Conservation (phyloP, 257 asterid species). For the Buddleja alternifolia region DNA sequence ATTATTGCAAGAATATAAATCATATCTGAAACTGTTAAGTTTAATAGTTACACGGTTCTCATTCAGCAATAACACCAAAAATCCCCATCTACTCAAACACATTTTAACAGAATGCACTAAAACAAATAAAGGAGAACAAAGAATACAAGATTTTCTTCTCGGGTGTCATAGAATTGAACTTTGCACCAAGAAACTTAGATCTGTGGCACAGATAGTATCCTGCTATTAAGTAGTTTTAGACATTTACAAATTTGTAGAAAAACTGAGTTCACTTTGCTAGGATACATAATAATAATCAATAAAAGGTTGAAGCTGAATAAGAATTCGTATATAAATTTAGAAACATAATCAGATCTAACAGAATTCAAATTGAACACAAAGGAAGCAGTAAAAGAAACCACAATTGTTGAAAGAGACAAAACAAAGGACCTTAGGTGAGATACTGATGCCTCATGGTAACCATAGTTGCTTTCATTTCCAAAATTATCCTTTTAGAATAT, state of each 20-base stretch:
- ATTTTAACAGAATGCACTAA: not conserved
- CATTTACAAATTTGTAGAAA: not conserved
- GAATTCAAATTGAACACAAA: too few relatives aligned
- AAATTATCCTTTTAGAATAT: too few relatives aligned
- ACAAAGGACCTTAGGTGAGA: too few relatives aligned
- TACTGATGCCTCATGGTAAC: too few relatives aligned
- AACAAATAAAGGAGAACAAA: not conserved
- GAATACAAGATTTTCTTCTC: not conserved
- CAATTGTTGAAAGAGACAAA: too few relatives aligned
- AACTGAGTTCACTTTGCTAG: slow-evolving; percentile 3
- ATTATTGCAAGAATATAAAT: slow-evolving; percentile 12
- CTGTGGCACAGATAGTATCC: not conserved
- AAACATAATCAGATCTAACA: too few relatives aligned
- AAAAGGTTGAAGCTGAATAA: not conserved
- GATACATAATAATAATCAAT: not conserved
- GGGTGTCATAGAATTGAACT: not conserved
- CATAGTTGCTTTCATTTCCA: too few relatives aligned
- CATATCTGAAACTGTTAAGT: slow-evolving; percentile 8
- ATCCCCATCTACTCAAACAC: not conserved
- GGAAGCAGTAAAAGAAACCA: too few relatives aligned
- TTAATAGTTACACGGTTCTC: not conserved
- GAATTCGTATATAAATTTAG: too few relatives aligned
- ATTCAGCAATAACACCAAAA: not conserved
- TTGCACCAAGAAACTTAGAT: not conserved
- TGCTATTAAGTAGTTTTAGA: not conserved